Evolutionary conservation across 2,329 filamentous ascomycete genomes (phyloP), one percentile per base, ranked within the genome.

Genomic region (Chaetomiaceae sp.): DNA sequence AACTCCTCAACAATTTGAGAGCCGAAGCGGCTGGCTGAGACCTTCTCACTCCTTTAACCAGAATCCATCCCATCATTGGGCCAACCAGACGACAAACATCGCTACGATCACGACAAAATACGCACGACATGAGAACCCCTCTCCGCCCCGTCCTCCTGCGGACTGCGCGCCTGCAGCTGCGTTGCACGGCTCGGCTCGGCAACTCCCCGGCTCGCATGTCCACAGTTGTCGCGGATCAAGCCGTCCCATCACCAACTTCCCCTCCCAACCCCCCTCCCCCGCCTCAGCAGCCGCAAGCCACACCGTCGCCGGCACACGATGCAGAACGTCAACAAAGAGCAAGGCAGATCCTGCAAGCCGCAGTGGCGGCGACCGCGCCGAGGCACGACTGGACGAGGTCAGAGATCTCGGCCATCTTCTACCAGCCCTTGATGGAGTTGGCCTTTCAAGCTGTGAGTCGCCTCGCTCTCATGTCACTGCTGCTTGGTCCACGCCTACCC

Each of bases 331-430:
- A 54, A 19, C 44, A 45, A 20, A 40, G 48, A 41, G 53, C 53
- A 13, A 43, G 30, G 14, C 48, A 23, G 5, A 49, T 75, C 19
- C 57, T 78, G 31, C 67, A 62, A 6, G 66, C 70, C 58, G 86
- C 87, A 8, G 73, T 86, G 19, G 73, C 77, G 39, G 82, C 85
- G 19, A 76, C 70, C 1, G 70, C 65, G 5, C 79, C 87, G 12
- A 76, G 88, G 44, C 85, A 83, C 62, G 79, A 84, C 67, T 95
- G 89, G 90, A 88, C 87, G 5, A 82, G 79, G 58, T 83, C 91
- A 57, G 86, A 95, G 70, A 89, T 95, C 55, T 73, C 84, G 9
- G 81, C 86, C 57, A 85, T 95, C 60, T 95, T 93, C 71, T 80
- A 91, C 64, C 85, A 85, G 44, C 87, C 89, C 14, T 73, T 95